phyloP scores from a whole-genome alignment of 2,329 filamentous ascomycete genomes.

The Leptoxyphium fumago region DNA sequence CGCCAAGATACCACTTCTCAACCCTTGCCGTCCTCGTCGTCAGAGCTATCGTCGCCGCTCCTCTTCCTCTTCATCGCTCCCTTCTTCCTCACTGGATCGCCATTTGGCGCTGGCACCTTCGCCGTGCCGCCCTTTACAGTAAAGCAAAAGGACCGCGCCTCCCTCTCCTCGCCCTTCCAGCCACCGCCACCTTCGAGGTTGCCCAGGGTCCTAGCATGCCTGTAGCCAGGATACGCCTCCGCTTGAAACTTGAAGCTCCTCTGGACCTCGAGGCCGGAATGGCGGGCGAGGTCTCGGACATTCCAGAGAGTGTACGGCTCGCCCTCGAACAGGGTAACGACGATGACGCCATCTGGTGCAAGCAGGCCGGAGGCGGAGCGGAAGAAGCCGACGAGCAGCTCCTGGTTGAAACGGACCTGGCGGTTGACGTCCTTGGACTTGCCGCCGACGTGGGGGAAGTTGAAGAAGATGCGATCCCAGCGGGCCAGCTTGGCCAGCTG shows the following conservation, averaged over 20 bases:
- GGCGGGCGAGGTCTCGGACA: conserved; percentile 69
- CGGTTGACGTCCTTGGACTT: conserved; percentile 85
- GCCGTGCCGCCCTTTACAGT: conserved; percentile 18
- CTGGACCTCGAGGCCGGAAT: conserved; percentile 55
- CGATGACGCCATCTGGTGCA: conserved; percentile 42
- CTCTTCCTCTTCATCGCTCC: conserved; percentile 11
- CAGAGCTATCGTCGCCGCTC: conserved; percentile 7
- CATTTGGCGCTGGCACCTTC: not conserved
- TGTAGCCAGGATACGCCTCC: conserved; percentile 56
- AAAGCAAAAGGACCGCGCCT: conserved; percentile 33
- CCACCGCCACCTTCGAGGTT: conserved; percentile 31
- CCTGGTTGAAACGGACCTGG: conserved; percentile 84
- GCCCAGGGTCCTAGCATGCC: conserved; percentile 58
- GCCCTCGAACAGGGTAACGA: conserved; percentile 83
- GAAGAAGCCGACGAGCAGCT: conserved; percentile 58
- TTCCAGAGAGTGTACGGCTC: conserved; percentile 97
- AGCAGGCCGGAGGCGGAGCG: conserved; percentile 37
- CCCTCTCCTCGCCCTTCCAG: conserved; percentile 35
- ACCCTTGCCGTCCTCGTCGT: conserved; percentile 12
- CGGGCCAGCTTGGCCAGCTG: conserved; percentile 25
- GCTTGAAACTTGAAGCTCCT: conserved; percentile 56
- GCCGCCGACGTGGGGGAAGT: conserved; percentile 93
- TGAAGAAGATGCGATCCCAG: conserved; percentile 78
- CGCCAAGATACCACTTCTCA: not conserved
- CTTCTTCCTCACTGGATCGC: conserved; percentile 7